Percentiles rank a stretch among this genome's conserved stretches.
Evolutionary conservation across 1,139 yeast species (phyloP).

Genomic region (Candida pseudocylindracea): DNA sequence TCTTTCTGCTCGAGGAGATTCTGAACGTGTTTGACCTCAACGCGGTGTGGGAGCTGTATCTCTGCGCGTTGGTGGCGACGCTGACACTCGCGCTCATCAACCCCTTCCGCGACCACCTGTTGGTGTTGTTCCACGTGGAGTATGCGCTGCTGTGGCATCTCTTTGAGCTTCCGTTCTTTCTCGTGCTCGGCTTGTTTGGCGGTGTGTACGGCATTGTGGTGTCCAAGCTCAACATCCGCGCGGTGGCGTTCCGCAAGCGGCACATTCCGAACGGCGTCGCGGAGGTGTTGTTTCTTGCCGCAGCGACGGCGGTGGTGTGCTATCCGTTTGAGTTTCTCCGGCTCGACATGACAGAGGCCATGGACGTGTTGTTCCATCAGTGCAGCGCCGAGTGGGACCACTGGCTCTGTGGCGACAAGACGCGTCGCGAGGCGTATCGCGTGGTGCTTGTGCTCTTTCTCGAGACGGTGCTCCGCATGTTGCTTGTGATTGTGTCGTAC

Average conservation of each 20-base stretch:
- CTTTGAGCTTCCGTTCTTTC: constrained; percentile 64
- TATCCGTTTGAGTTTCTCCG: constrained; percentile 67
- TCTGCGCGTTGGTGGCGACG: constrained; percentile 78
- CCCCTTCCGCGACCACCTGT: constrained; percentile 87
- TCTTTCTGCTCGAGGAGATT: constrained; percentile 56
- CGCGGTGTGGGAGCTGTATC: constrained; percentile 81
- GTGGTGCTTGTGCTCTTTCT: constrained; percentile 37
- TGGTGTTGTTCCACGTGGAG: constrained; percentile 74
- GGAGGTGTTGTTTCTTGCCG: constrained; percentile 50
- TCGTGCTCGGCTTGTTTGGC: constrained; percentile 70
- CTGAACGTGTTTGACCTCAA: constrained; percentile 48
- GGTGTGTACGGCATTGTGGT: constrained; percentile 76
- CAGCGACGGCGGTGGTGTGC: constrained; percentile 29
- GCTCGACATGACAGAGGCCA: constrained; percentile 86
- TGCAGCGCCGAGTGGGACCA: constrained; percentile 29
- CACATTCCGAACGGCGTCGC: constrained; percentile 32
- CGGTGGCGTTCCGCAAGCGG: constrained; percentile 57
- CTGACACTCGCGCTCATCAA: constrained; percentile 54
- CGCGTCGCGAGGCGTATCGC: background rate
- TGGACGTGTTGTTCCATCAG: constrained; percentile 77
- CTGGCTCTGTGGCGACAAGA: constrained; percentile 1
- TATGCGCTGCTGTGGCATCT: constrained; percentile 77
- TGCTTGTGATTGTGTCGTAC: constrained; percentile 62
- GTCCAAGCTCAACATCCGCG: constrained; percentile 57
- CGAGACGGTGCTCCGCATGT: constrained; percentile 56